These are phyloP conservation scores for Pleoardoris graminearum DNA, from an alignment of 2,329 filamentous ascomycete species.

Conservation along the genomic window DNA sequence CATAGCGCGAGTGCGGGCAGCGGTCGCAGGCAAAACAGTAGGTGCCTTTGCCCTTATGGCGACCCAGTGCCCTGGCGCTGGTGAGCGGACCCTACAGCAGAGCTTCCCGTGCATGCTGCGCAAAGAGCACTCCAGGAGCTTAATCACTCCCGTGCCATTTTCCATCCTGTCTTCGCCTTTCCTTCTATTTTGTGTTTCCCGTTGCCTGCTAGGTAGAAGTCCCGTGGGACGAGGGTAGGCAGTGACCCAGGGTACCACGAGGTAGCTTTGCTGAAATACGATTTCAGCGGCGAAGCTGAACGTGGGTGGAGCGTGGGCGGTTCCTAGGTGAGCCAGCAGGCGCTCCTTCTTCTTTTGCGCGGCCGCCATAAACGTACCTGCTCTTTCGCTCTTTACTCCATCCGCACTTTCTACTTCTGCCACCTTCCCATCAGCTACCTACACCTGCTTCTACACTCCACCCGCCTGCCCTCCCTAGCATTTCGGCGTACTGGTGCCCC, in stretches of 20 bases:
- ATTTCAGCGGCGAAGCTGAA: neutral
- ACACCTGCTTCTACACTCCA: neutral
- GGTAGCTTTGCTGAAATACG: too few relatives aligned
- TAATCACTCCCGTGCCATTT: too few relatives aligned
- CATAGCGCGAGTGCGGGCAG: neutral
- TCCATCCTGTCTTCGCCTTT: too few relatives aligned
- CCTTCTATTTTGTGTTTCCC: too few relatives aligned
- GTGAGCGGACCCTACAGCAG: neutral
- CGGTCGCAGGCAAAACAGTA: neutral
- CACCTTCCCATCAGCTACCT: neutral
- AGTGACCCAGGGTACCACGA: neutral
- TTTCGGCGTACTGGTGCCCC: constrained; percentile 6
- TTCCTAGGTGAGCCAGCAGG: constrained; percentile 7
- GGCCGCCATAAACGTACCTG: neutral
- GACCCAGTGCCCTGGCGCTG: neutral
- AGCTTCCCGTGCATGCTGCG: neutral
- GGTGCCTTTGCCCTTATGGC: neutral
- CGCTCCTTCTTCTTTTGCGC: constrained; percentile 12
- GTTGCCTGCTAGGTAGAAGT: too few relatives aligned
- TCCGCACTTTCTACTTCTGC: constrained; percentile 2
- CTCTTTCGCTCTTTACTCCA: neutral
- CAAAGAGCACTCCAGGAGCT: too few relatives aligned
- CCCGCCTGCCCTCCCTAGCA: constrained; percentile 8
- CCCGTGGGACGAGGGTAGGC: too few relatives aligned
- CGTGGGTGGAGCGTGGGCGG: neutral